Evolutionary conservation across 352 stramenopile genomes (phyloP).

Genomic region (Phytopythium sindhum): DNA sequence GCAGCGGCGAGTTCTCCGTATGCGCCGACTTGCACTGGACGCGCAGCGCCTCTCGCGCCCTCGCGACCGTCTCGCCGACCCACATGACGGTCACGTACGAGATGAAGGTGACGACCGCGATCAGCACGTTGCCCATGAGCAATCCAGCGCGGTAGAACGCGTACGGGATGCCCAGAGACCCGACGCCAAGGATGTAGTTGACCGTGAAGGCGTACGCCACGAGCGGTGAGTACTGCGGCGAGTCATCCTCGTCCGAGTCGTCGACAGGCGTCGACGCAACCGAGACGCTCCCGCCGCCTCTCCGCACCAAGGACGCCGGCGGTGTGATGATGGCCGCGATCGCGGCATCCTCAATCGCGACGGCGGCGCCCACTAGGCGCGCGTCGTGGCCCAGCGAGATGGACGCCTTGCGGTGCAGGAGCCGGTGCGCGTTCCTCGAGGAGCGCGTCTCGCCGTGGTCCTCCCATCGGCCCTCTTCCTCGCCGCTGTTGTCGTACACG

Average conservation of each 20-base stretch:
- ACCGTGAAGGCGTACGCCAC: conserved; percentile 89
- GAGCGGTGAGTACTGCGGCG: conserved; percentile 56
- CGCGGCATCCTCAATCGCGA: background rate
- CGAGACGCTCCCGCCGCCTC: background rate
- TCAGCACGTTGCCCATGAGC: conserved; percentile 69
- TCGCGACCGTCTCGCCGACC: conserved; percentile 75
- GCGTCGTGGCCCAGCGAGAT: conserved; percentile 38
- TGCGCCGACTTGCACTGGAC: conserved; percentile 12
- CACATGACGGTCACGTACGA: conserved; percentile 90
- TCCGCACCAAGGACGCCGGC: background rate
- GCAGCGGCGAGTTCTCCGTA: conserved; percentile 9
- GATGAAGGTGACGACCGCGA: conserved; percentile 74
- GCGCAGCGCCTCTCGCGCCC: conserved; percentile 36
- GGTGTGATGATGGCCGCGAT: conserved; percentile 7
- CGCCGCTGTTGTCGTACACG: conserved; percentile 71
- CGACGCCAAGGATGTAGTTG: conserved; percentile 92
- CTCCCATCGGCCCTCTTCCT: conserved; percentile 58
- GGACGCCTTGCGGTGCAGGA: conserved; percentile 61
- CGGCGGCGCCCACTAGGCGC: background rate
- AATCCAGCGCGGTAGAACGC: conserved; percentile 81
- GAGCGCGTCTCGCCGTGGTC: conserved; percentile 72
- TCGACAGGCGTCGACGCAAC: conserved; percentile 3
- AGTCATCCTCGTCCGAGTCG: background rate
- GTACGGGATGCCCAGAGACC: conserved; percentile 88
- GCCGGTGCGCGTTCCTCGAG: conserved; percentile 59